Evolutionary conservation across 2,329 filamentous ascomycete species (phyloP), one percentile per base, ranked within the genome.

Genomic region (Aspergillus aculeatus): DNA sequence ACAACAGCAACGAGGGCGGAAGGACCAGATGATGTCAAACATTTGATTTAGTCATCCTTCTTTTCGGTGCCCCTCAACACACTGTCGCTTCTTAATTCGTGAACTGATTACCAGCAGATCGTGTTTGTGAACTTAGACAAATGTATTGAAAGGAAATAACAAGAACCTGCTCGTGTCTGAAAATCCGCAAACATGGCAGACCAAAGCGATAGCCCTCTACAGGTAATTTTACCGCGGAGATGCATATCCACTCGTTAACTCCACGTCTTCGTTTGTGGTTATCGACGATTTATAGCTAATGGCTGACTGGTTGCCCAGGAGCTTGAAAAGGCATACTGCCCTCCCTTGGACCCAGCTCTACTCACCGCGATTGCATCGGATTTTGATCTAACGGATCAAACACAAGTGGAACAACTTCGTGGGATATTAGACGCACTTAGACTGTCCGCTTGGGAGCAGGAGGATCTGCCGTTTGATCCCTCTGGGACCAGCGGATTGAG

Each of bases 361-460:
- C 84, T 97, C 60, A 83, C 89, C 56, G 88, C 91, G 4, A 90
- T 97, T 53, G 80, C 86, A 5, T 85, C 80, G 55, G 94, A 98
- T 69, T 91, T 86, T 74, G 84, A 92, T 66, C 78, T 93, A 19
- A 71, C 76, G 2, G 74, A 85, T 23, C 67, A 82, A 0, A 72
- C 77, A 0, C 79, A 87, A 47, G 78, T 87, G 32, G 70, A 82
- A 2, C 77, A 80, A 10, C 86, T 88, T 2, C 83, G 83, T 31
- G 71, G 78, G n/a, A 81, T 83, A 0, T 80, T 97, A 1, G 81
- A 89, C n/a, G 74, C 77, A 1, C 77, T 97, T 14, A 89, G 89
- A 54, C 78, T 84, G 31, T 79, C 83, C 59, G 91, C 89, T 0
- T 89, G 95, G 71, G 90, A 95, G 69, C 84, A 86, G 16, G 87